Percentiles rank a stretch among this genome's conserved stretches.
Conservation (phyloP, 1,139 yeast species). For the Yamadazyma diddensiae region DNA sequence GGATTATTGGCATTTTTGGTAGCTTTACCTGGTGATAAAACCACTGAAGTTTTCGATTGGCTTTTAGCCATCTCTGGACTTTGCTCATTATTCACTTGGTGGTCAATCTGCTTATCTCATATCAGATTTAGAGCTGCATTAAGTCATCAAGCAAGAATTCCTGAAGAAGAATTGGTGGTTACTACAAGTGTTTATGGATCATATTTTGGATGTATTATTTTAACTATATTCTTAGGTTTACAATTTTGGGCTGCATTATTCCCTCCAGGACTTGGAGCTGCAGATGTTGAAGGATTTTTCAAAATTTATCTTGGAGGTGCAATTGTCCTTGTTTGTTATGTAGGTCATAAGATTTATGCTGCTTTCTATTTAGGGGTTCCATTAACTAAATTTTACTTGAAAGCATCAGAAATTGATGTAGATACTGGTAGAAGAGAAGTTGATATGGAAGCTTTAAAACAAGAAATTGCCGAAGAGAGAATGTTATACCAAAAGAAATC, state of each 20-base stretch:
- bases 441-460: conserved; percentile 36
- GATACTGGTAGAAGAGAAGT: conserved; percentile 43
- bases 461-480: conserved; percentile 36
- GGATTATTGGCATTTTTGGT: conserved; percentile 32
- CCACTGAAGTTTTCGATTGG: conserved; percentile 35
- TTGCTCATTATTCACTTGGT: conserved; percentile 40
- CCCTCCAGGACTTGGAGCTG: conserved; percentile 32
- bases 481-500: conserved; percentile 20
- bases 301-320: conserved; percentile 31
- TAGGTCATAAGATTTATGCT: conserved; percentile 34
- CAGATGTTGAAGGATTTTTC: conserved; percentile 31
- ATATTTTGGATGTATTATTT: conserved; percentile 27
- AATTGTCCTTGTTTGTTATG: conserved; percentile 25
- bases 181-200: conserved; percentile 26
- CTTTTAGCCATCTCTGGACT: conserved; percentile 41
- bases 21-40: conserved; percentile 26
- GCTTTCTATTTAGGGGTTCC: conserved; percentile 21
- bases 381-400: conserved; percentile 27
- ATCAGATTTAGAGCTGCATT: conserved; percentile 32
- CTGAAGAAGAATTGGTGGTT: conserved; percentile 30
- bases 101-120: conserved; percentile 31
- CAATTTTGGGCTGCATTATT: conserved; percentile 42
- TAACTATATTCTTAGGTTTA: conserved; percentile 24
- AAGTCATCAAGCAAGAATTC: conserved; percentile 23
- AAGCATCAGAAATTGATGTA: conserved; percentile 36